A percentile compares a stretch with the other conserved stretches of the same genome.
These are phyloP conservation scores for Perkinsus marinus DNA, from an alignment of 169 alveolate genomes.

Conservation along the genomic window DNA sequence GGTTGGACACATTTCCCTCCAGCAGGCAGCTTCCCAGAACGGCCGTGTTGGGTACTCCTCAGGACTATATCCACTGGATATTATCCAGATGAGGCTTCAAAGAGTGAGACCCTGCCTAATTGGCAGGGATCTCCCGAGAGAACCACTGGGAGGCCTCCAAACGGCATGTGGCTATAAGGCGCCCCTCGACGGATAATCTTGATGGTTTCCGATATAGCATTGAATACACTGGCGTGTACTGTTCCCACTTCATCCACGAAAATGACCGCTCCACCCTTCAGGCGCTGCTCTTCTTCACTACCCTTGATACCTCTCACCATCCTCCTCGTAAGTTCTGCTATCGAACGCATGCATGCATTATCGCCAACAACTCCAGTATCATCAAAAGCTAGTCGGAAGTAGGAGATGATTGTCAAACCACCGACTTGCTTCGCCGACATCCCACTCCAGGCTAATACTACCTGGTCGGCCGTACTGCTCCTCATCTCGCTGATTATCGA, in stretches of 20 bases:
- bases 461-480: neutral
- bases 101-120: neutral
- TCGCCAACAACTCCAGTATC: neutral
- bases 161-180: neutral
- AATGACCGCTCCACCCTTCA: neutral
- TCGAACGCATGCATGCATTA: neutral
- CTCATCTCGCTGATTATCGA: neutral
- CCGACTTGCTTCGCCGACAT: neutral
- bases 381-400: neutral
- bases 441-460: neutral
- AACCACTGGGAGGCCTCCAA: neutral
- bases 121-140: neutral
- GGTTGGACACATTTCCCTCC: neutral
- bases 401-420: neutral
- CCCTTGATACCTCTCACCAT: neutral
- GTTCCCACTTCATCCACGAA: neutral
- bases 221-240: neutral
- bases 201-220: neutral
- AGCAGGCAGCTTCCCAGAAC: neutral
- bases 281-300: neutral
- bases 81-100: too few species aligned
- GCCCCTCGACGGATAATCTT: neutral
- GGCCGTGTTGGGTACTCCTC: neutral
- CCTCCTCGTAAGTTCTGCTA: neutral
- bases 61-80: neutral